These are phyloP conservation scores for Capronia epimyces DNA, from an alignment of 2,329 filamentous ascomycete species.

Conservation along the genomic window DNA sequence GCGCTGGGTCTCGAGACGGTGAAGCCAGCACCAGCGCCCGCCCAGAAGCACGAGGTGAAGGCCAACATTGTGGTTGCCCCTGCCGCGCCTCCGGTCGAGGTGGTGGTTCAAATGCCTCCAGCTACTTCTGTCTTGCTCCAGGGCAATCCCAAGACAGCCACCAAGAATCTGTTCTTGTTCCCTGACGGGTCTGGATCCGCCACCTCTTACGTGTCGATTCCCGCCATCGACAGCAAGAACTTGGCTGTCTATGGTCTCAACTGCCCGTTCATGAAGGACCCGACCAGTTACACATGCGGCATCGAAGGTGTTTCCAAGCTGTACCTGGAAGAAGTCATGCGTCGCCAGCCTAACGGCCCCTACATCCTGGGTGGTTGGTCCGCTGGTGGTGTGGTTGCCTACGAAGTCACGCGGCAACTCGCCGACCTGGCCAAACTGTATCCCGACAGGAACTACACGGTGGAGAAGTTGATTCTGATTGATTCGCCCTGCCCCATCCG, in stretches of 20 bases:
- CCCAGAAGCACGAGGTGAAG: conserved; percentile 27
- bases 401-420: conserved; percentile 33
- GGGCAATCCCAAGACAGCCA: conserved; percentile 41
- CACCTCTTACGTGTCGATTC: conserved; percentile 43
- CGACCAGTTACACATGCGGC: conserved; percentile 30
- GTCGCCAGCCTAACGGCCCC: conserved; percentile 36
- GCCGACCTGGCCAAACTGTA: conserved; percentile 23
- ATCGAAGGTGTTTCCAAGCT: conserved; percentile 31
- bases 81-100: conserved; percentile 25
- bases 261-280: conserved; percentile 42
- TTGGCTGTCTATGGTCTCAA: conserved; percentile 42
- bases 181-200: conserved; percentile 45
- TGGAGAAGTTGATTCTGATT: conserved; percentile 57
- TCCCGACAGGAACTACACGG: conserved; percentile 33
- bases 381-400: conserved; percentile 36
- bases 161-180: conserved; percentile 41
- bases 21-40: conserved; percentile 28
- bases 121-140: conserved; percentile 42
- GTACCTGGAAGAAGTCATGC: conserved; percentile 31
- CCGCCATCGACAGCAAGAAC: conserved; percentile 37
- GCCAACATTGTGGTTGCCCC: conserved; percentile 29
- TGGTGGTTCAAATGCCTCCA: conserved; percentile 33
- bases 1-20: conserved; percentile 38
- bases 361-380: conserved; percentile 39
- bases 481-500: conserved; percentile 61